phyloP scores from a whole-genome alignment of 176 grass and related monocot species.

The Aegilops umbellulata region DNA sequence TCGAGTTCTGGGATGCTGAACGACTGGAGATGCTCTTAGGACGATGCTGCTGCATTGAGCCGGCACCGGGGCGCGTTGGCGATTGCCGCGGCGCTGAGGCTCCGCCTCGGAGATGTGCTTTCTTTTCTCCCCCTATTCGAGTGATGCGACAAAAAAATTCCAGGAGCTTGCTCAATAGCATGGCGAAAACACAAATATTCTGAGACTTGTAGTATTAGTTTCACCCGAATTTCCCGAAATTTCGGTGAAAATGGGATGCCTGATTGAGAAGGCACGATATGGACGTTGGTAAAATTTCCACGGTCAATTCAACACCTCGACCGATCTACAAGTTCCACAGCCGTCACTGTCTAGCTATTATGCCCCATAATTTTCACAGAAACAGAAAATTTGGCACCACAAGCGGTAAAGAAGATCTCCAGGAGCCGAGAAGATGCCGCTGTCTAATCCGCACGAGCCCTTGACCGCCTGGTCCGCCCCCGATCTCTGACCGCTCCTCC shows the following conservation, averaged over 20 bases:
- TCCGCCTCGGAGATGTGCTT: too few species aligned
- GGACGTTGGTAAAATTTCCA: neutral
- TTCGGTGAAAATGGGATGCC: neutral
- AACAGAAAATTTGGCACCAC: neutral
- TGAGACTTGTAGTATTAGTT: too few species aligned
- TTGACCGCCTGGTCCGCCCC: conserved; percentile 40
- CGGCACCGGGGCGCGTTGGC: too few species aligned
- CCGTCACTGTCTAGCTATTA: neutral
- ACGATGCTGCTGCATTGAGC: too few species aligned
- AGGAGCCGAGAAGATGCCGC: neutral
- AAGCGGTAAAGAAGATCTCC: neutral
- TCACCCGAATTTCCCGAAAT: neutral
- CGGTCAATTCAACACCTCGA: neutral
- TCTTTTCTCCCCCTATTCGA: too few species aligned
- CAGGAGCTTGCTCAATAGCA: too few species aligned
- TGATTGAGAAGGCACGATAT: neutral
- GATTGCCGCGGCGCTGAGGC: too few species aligned
- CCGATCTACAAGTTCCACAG: neutral
- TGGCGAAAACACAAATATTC: neutral
- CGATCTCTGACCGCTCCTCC: conserved; percentile 22
- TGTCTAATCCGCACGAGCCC: conserved; percentile 41
- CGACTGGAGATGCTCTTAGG: too few species aligned
- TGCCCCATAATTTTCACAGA: neutral
- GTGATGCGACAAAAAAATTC: too few species aligned
- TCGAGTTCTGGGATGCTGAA: too few species aligned